phyloP scores from a whole-genome alignment of 2,329 filamentous ascomycete genomes.

The Aspergillus nomiae region DNA sequence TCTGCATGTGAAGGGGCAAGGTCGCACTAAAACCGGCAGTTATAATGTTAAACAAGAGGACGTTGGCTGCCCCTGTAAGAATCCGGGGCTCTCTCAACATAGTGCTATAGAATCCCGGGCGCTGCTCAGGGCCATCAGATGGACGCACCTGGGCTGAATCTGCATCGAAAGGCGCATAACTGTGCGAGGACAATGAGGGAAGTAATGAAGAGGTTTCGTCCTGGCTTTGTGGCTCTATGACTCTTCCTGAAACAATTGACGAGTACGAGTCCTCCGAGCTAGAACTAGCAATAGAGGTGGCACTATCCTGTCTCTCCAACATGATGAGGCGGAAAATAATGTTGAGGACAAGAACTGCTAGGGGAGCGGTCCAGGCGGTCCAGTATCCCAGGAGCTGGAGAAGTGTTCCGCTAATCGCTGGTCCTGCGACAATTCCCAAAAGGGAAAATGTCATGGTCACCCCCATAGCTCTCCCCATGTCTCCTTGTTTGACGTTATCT shows the following conservation, averaged over 20 bases:
- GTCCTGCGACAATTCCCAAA: constrained; percentile 21
- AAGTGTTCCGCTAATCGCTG: constrained; percentile 20
- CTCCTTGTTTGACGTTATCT: constrained; percentile 16
- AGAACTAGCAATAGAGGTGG: not conserved
- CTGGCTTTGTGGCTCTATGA: too few relatives aligned
- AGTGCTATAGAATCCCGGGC: constrained; percentile 15
- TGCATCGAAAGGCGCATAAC: too few relatives aligned
- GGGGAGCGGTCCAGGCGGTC: constrained; percentile 22
- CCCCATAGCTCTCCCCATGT: constrained; percentile 26
- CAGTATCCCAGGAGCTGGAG: constrained; percentile 26
- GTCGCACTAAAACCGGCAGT: constrained; percentile 25
- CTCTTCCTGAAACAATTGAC: too few relatives aligned
- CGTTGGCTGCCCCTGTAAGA: constrained; percentile 11
- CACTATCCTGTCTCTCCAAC: constrained; percentile 18
- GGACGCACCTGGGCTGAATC: too few relatives aligned
- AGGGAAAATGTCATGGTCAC: constrained; percentile 18
- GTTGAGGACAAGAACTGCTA: constrained; percentile 23
- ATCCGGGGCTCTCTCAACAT: constrained; percentile 18
- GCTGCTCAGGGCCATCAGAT: not conserved
- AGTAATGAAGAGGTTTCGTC: too few relatives aligned
- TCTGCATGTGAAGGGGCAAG: constrained; percentile 25
- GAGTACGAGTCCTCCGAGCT: too few relatives aligned
- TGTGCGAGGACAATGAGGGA: too few relatives aligned
- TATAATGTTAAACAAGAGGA: constrained; percentile 14
- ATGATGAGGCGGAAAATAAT: constrained; percentile 29